Evolutionary conservation across 2,329 filamentous ascomycete species (phyloP).

Genomic region (Aspergillus flavus): DNA sequence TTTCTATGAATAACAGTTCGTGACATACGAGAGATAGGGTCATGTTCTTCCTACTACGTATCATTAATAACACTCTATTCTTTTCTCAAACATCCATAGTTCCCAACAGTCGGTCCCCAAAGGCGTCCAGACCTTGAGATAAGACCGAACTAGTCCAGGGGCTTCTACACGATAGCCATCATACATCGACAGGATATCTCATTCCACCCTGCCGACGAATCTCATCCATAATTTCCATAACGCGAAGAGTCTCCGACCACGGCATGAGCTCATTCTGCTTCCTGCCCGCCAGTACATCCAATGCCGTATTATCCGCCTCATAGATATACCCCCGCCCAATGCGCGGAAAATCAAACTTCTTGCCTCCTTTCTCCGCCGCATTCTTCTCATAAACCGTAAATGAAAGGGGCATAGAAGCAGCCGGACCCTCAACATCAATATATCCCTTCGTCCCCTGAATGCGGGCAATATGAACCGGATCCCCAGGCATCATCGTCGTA

Average conservation of each 20-base stretch:
- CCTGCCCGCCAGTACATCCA: slow-evolving; percentile 31
- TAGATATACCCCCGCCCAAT: slow-evolving; percentile 39
- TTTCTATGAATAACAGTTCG: background rate
- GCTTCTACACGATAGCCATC: background rate
- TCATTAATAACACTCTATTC: too few relatives aligned
- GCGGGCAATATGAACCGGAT: background rate
- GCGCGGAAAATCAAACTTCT: slow-evolving; percentile 18
- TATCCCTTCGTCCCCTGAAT: slow-evolving; percentile 25
- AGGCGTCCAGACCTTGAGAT: background rate
- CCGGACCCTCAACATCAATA: slow-evolving; percentile 2
- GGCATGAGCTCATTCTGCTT: slow-evolving; percentile 50
- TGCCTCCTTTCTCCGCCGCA: slow-evolving; percentile 29
- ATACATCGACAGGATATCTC: slow-evolving; percentile 20
- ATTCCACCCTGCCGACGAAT: slow-evolving; percentile 41
- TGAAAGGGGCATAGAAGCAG: background rate
- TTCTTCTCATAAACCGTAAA: slow-evolving; percentile 3
- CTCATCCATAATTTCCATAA: slow-evolving; percentile 54
- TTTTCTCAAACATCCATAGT: too few relatives aligned
- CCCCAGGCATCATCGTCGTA: slow-evolving; percentile 27
- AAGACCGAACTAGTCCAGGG: background rate
- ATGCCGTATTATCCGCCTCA: slow-evolving; percentile 29
- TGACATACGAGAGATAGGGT: background rate
- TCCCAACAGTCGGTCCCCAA: too few relatives aligned
- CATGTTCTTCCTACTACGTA: too few relatives aligned
- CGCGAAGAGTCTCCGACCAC: slow-evolving; percentile 49